Base-by-base conservation (phyloP, 768 basidiomycete species). In the Boletus tomentosulus region DNA sequence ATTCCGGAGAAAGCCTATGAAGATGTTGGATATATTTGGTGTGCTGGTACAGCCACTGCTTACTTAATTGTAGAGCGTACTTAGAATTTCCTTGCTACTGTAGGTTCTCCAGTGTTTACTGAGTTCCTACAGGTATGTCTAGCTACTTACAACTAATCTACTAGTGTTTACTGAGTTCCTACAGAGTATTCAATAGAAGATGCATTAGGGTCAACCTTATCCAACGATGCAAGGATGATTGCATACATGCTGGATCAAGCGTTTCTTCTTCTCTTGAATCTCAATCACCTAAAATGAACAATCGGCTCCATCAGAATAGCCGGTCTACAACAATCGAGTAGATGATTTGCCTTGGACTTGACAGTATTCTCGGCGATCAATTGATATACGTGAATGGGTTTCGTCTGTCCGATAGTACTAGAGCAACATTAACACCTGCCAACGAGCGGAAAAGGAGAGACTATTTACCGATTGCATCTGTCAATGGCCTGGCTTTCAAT, bases 341-440 rank as follows among this genome's bases (percentile, higher is more conserved):
- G 12, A n/a, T 13, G n/a, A 55, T 58, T 8, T 60, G 85, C 92
- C 70, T 89, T 92, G 12, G 88, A 80, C 69, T 95, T 92, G 1
- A 94, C 85, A 0, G 92, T 95, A 61, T 92, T 79, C 61, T 93
- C 92, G 0, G 92, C 90, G 51, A 95, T 92, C 46, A 95, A 73
- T 62, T 94, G 92, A 64, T 92, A 94, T 19, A 94, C 91, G 58
- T 87, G 85, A 31, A 95, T 91, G 1, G 80, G 74, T 66, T 86
- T 92, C 58, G 71, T 88, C 67, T 95, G 92, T 13, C 92, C 92
- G 57, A 92, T 91, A n/a, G n/a, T n/a, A 48, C 80, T 77, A 53
- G 5, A 37, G 35, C 38, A 24, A 52, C 37, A 19, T 63, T 34
- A 53, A 49, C 25, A 30, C 41, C 19, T 46, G 50, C 43, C 31